Evolutionary conservation across 768 basidiomycete genomes (phyloP).

Genomic region (Leucosporidium yakuticum): DNA sequence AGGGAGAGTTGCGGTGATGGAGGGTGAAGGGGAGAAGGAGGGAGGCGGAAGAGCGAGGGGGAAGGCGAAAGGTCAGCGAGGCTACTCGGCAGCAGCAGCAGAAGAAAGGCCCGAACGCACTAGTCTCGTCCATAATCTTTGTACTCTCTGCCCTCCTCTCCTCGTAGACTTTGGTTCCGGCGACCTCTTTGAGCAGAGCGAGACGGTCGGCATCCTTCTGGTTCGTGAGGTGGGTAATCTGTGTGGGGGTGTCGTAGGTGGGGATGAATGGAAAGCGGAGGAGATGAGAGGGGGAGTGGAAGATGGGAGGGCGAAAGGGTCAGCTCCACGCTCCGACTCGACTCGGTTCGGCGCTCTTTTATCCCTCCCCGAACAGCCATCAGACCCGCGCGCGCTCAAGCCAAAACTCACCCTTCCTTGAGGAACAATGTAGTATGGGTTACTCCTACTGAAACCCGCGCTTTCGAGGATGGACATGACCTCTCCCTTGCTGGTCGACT

Average conservation of each 20-base stretch:
- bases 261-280: no score
- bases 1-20: neutral
- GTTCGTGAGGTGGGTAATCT: slow-evolving; percentile 95
- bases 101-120: slow-evolving; percentile 31
- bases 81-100: neutral
- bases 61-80: neutral
- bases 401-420: slow-evolving; percentile 74
- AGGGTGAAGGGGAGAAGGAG: no score
- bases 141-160: slow-evolving; percentile 83
- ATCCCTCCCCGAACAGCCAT: neutral
- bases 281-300: slow-evolving; percentile 6
- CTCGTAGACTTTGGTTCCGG: slow-evolving; percentile 97
- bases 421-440: slow-evolving; percentile 98
- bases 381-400: neutral
- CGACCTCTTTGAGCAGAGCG: slow-evolving; percentile 92
- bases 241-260: no score
- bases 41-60: neutral
- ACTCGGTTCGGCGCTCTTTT: neutral
- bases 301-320: neutral
- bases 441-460: slow-evolving; percentile 95
- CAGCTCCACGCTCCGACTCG: neutral
- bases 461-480: slow-evolving; percentile 95
- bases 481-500: slow-evolving; percentile 90
- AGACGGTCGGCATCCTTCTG: slow-evolving; percentile 93
- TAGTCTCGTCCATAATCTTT: slow-evolving; percentile 93